Evolutionary conservation across 768 basidiomycete species (phyloP).

Genomic region (Udeniomyces megalosporus): DNA sequence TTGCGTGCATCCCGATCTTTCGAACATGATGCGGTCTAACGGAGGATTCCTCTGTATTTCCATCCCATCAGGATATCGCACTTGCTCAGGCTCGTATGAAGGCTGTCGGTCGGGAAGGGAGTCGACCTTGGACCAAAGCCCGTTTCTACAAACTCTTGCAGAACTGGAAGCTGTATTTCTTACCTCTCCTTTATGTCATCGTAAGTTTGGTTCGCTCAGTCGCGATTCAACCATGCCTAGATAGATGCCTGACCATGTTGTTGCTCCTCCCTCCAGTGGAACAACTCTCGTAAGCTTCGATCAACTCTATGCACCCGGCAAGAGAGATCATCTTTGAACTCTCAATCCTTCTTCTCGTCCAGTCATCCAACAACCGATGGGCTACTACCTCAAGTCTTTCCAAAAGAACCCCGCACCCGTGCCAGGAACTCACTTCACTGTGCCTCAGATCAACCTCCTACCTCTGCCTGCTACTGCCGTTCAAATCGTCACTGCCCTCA

Average conservation of each 20-base stretch:
- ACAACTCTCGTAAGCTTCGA: too few species aligned
- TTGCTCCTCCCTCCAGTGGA: too few species aligned
- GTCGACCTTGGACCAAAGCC: not conserved
- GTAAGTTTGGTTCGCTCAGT: too few species aligned
- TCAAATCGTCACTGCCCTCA: not conserved
- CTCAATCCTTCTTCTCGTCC: too few species aligned
- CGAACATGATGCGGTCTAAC: too few species aligned
- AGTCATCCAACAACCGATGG: not conserved
- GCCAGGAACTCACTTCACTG: not conserved
- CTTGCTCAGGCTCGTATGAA: not conserved
- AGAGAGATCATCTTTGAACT: too few species aligned
- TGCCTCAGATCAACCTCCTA: conserved; percentile 2
- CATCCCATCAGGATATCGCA: conserved; percentile 7
- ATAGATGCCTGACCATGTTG: too few species aligned
- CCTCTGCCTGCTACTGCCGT: not conserved
- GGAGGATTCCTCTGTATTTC: too few species aligned
- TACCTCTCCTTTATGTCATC: not conserved
- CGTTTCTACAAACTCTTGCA: not conserved
- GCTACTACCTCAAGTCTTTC: conserved; percentile 1
- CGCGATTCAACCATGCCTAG: too few species aligned
- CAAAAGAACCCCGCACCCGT: not conserved
- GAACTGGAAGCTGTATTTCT: not conserved
- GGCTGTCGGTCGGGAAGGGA: not conserved
- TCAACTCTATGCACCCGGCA: too few species aligned
- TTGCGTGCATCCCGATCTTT: too few species aligned